Base-by-base conservation (phyloP, 129 eudicot species). In the Saussurea involucrata region DNA sequence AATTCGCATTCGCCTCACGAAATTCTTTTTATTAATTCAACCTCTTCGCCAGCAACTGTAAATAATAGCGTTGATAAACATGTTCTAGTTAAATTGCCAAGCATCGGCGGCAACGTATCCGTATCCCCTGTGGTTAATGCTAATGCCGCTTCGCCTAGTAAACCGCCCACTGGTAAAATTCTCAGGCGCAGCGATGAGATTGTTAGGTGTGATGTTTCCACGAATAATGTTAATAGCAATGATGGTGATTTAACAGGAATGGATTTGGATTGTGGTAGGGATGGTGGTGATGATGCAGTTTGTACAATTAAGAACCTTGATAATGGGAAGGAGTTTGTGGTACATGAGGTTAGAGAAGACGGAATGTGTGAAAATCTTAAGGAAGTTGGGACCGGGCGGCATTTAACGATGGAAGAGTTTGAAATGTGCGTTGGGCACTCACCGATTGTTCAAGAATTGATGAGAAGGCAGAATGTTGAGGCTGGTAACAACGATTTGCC, bases 281-380 rank as follows among this genome's bases (percentile, higher is more conserved):
- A 63, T 66, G 81, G 46, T 66, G 81, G 46, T 81, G 78, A 65
- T 28, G 88, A 72, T 71, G 84, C 76, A 9, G 81, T 79, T 34
- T 95, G 96, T 76, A 88, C 84, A 12, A 95, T 95, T 55, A 95
- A 88, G 86, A 92, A 95, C 83, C 87, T 95, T 27, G 97, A 95
- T 73, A 91, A 81, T 57, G 99, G 99, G 53, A 88, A 95, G 83
- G 99, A 95, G 88, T 95, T 95, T 83, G 92, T 95, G 84, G 98
- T 95, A 37, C 83, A 91, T 36, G 96, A 95, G 81, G 92, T 91
- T n/a, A 79, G 90, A 68, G 97, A 90, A 53, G 98, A 95, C 66
- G 98, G 98, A 42, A 83, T 80, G 71, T 89, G 90, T 89, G 83
- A 90, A 24, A 88, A 92, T 79, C 83, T 95, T 9, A 95, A 86